Evolutionary conservation across 257 asterid species (phyloP).

Genomic region (Ehretia macrophylla): DNA sequence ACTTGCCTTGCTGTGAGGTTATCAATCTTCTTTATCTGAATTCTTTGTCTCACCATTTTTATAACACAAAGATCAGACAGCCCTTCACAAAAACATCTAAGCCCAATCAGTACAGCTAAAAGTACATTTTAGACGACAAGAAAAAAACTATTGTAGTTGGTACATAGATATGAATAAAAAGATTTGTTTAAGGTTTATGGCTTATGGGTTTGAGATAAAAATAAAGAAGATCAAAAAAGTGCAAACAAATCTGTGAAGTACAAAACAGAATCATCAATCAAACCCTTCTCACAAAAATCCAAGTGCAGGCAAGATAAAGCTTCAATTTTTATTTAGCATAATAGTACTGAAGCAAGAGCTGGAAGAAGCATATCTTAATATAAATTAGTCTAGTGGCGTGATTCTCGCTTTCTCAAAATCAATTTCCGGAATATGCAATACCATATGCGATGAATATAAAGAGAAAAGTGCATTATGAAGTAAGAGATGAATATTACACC

Average conservation of each 20-base stretch:
- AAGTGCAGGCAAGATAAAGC: not conserved
- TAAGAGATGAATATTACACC: not conserved
- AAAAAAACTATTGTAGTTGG: not conserved
- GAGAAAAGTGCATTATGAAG: not conserved
- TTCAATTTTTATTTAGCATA: not conserved
- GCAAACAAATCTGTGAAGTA: not conserved
- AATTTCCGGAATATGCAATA: no score
- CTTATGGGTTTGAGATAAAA: no score
- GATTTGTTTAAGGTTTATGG: no score
- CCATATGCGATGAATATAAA: no score
- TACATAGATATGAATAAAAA: not conserved
- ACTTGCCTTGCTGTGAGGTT: conserved; percentile 74
- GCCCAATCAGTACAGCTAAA: not conserved
- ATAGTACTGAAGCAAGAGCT: no score
- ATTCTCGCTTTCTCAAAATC: no score
- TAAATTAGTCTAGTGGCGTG: no score
- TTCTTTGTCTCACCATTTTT: conserved; percentile 72
- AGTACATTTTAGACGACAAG: not conserved
- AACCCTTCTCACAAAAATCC: not conserved
- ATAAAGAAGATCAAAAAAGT: not conserved
- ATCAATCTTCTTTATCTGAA: conserved; percentile 77
- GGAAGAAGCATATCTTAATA: no score
- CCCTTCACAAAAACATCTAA: not conserved
- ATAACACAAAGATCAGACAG: not conserved
- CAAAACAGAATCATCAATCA: not conserved